Conservation (phyloP, 495 filamentous ascomycete genomes). For the Penicillium crystallinum region DNA sequence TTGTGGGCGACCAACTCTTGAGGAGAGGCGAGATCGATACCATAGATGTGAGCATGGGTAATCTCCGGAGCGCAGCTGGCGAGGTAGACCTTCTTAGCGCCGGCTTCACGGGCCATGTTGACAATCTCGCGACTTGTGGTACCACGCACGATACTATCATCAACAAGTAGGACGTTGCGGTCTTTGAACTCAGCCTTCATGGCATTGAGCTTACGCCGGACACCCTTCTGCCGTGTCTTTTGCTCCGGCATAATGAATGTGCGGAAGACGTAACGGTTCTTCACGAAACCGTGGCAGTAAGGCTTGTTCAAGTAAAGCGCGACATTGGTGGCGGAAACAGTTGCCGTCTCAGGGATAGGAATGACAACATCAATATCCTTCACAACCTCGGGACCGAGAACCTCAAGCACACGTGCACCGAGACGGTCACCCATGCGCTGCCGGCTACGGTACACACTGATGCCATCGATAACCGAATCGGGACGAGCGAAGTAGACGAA, state of each 20-base stretch:
- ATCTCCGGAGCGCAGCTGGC: conserved; percentile 84
- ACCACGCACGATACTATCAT: conserved; percentile 91
- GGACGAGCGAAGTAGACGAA: conserved; percentile 74
- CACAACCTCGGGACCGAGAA: conserved; percentile 68
- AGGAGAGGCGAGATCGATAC: conserved; percentile 83
- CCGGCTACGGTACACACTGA: conserved; percentile 80
- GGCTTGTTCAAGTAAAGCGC: conserved; percentile 73
- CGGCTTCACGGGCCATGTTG: conserved; percentile 85
- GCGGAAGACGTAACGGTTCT: conserved; percentile 94
- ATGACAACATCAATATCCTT: conserved; percentile 89
- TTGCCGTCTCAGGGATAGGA: conserved; percentile 82
- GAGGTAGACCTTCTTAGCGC: conserved; percentile 86
- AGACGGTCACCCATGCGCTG: conserved; percentile 91
- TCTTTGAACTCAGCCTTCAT: conserved; percentile 84
- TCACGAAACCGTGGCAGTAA: conserved; percentile 82
- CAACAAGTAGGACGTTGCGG: conserved; percentile 79
- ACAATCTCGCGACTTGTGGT: conserved; percentile 92
- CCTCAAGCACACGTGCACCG: conserved; percentile 68
- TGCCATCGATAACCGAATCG: conserved; percentile 88
- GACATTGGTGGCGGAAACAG: conserved; percentile 76
- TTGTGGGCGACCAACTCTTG: conserved; percentile 81
- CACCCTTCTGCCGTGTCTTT: conserved; percentile 66
- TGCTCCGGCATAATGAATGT: conserved; percentile 96
- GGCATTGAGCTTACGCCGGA: conserved; percentile 60
- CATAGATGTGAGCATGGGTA: conserved; percentile 74